Conservation (phyloP, 208 protist species). For the Trypanosoma conorhini region DNA sequence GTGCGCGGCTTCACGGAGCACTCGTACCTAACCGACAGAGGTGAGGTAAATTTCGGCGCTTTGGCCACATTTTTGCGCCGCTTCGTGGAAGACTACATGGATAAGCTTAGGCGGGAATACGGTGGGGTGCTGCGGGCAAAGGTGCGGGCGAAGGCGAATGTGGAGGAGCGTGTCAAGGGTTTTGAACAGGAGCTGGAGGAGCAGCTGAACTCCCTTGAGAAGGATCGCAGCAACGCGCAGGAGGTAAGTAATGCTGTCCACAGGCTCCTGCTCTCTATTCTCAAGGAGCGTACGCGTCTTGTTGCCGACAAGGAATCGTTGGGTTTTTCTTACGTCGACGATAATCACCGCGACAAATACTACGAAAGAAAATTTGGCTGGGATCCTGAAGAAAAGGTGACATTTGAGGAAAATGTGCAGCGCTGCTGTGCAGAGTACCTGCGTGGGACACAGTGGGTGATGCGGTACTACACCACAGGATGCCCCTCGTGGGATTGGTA, state of each 20-base stretch:
- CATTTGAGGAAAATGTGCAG: conserved; percentile 69
- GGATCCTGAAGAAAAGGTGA: conserved; percentile 28
- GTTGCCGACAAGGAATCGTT: conserved; percentile 73
- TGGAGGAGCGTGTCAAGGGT: conserved; percentile 68
- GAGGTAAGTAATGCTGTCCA: conserved; percentile 62
- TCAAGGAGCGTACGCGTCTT: conserved; percentile 66
- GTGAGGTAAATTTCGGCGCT: conserved; percentile 77
- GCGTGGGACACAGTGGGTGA: conserved; percentile 98
- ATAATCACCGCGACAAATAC: conserved; percentile 75
- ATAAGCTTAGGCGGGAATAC: conserved; percentile 68
- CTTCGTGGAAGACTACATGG: conserved; percentile 56
- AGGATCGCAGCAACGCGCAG: conserved; percentile 49
- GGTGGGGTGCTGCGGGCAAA: conserved; percentile 50
- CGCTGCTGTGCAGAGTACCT: conserved; percentile 92
- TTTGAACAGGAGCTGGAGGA: conserved; percentile 27
- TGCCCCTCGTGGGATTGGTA: conserved; percentile 98
- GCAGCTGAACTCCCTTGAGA: conserved; percentile 3
- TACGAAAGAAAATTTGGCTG: conserved; percentile 89
- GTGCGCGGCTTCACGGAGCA: conserved; percentile 65
- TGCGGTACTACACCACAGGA: conserved; percentile 99
- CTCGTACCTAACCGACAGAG: conserved; percentile 82
- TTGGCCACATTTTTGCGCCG: conserved; percentile 63
- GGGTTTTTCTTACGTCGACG: conserved; percentile 77
- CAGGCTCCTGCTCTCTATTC: conserved; percentile 33
- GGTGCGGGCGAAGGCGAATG: conserved; percentile 71